Evolutionary conservation across 306 rosid species (phyloP).

Genomic region (Benincasa hispida): DNA sequence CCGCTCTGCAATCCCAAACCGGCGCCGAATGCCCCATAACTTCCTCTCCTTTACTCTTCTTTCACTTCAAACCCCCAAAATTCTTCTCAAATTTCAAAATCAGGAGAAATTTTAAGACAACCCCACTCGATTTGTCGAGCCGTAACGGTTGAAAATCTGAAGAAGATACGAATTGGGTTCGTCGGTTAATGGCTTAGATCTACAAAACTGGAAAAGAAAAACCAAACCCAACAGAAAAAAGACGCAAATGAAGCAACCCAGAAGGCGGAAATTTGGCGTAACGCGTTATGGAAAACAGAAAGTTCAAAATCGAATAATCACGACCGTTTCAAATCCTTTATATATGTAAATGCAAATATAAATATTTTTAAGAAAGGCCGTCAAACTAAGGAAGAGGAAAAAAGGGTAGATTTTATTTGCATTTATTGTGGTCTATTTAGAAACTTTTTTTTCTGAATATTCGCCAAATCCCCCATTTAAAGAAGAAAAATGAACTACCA

Average conservation of each 20-base stretch:
- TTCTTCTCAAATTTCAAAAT: background rate
- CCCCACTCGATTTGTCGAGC: background rate
- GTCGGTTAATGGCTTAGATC: background rate
- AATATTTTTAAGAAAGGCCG: background rate
- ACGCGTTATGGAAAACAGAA: background rate
- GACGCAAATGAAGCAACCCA: background rate
- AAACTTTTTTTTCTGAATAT: background rate
- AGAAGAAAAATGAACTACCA: background rate
- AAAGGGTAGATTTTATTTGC: background rate
- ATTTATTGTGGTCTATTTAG: background rate
- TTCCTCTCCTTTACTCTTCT: background rate
- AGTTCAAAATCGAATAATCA: background rate
- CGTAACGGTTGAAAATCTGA: background rate
- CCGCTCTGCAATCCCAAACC: slow-evolving; percentile 65
- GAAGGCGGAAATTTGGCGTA: background rate
- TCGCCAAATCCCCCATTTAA: background rate
- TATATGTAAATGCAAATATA: background rate
- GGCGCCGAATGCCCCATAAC: slow-evolving; percentile 79
- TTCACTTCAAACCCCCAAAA: slow-evolving; percentile 6
- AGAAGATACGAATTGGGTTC: background rate
- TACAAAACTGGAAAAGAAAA: background rate
- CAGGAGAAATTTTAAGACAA: background rate
- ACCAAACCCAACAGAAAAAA: background rate
- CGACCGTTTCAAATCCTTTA: slow-evolving; percentile 1
- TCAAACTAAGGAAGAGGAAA: background rate